These are phyloP conservation scores for Fusarium coffeatum DNA, from an alignment of 2,329 filamentous ascomycete species.

Conservation along the genomic window DNA sequence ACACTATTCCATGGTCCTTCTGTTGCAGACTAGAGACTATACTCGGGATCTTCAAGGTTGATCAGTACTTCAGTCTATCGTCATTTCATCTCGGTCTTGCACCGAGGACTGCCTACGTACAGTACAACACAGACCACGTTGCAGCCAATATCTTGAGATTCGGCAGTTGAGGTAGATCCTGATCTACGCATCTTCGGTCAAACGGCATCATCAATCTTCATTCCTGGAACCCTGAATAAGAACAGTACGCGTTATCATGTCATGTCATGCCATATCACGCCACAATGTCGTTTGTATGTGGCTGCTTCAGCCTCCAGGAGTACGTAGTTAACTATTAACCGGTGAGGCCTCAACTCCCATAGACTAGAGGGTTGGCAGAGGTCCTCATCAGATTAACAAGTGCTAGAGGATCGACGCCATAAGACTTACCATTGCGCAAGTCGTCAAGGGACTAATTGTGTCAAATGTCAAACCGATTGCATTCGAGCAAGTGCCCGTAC, in stretches of 20 bases:
- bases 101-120: conserved; percentile 7
- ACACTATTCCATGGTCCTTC: conserved; percentile 1
- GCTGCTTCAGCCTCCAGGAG: conserved; percentile 24
- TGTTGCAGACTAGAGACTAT: background rate
- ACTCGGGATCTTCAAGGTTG: conserved; percentile 15
- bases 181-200: background rate
- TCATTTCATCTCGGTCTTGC: conserved; percentile 9
- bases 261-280: conserved; percentile 12
- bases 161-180: conserved; percentile 19
- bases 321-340: conserved; percentile 16
- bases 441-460: conserved; percentile 14
- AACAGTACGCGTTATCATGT: background rate
- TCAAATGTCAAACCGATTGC: conserved; percentile 16
- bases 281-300: background rate
- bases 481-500: background rate
- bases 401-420: conserved; percentile 20
- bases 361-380: background rate
- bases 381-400: background rate
- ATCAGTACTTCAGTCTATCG: conserved; percentile 21
- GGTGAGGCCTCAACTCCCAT: background rate
- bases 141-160: conserved; percentile 1
- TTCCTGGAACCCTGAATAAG: background rate
- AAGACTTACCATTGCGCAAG: conserved; percentile 24
- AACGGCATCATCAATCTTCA: conserved; percentile 8
- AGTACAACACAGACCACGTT: background rate